Evolutionary conservation across 2,329 filamentous ascomycete genomes (phyloP), one percentile per base, ranked within the genome.

Genomic region (Aphanoascus verrucosus): DNA sequence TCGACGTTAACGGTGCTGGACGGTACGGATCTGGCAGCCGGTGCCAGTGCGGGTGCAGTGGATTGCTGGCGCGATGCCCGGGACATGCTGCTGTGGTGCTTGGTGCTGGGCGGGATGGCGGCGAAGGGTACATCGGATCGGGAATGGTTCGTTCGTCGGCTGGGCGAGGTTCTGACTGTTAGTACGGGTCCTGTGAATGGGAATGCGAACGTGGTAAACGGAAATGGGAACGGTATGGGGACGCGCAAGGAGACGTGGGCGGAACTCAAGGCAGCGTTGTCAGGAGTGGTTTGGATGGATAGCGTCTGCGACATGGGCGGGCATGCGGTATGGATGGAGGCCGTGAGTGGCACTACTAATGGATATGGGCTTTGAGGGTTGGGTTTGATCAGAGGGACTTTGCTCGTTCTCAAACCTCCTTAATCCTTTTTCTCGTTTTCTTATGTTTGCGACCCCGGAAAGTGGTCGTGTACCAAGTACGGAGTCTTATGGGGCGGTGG

Each of bases 51-150:
- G 1, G 55, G 57, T 2, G 50, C 63, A 1, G 55, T 58, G 0
- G 41, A 44, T 1, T 48, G 62, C 6, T 71, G 67, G 67, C n/a
- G 23, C 5, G 17, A 35, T 1, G 46, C 49, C 17, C 20, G 34
- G 4, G 57, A 59, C 23, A 50, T 64, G 34, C 58, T 72, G 1
- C 53, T 71, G 12, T 72, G 70, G 70, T 58, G 65, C 2, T 56
- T 70, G 5, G 61, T 62, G 0, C 60, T 72, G 7, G 69, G 68
- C 2, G 69, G 67, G 3, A 70, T 73, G 19, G 67, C 69, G 1
- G 65, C 69, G 0, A 60, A 63, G 12, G 59, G 62, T n/a, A 59
- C 59, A 0, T 57, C 60, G 0, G 60, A 67, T 31, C 64, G 68
- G 4, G 41, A 55, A 1, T 72, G 67, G 65, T 72, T 67, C 48